Evolutionary conservation across 2,329 filamentous ascomycete species (phyloP).

Genomic region (Neopestalotiopsis sp.): DNA sequence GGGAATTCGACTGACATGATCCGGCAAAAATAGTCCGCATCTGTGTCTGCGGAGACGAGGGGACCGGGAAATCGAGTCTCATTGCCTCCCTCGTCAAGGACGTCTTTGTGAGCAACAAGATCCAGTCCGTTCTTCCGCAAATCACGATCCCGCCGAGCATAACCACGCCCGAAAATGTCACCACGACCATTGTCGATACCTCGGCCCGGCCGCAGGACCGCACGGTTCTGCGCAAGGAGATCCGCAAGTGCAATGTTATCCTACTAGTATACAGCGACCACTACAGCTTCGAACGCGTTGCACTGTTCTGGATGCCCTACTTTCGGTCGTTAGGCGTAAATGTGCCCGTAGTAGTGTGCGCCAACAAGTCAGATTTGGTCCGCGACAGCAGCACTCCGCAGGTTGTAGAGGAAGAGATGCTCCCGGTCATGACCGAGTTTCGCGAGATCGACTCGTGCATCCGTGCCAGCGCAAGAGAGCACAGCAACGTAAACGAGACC

Average conservation of each 20-base stretch:
- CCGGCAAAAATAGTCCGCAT: slow-evolving; percentile 71
- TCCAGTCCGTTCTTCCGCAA: slow-evolving; percentile 90
- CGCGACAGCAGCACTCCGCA: slow-evolving; percentile 78
- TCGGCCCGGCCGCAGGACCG: slow-evolving; percentile 94
- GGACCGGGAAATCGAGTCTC: slow-evolving; percentile 90
- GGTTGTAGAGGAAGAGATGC: slow-evolving; percentile 94
- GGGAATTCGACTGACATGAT: not conserved
- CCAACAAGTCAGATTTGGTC: slow-evolving; percentile 94
- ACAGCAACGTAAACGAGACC: slow-evolving; percentile 92
- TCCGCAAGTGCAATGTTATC: slow-evolving; percentile 96
- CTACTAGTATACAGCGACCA: slow-evolving; percentile 97
- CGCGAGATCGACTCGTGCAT: slow-evolving; percentile 99
- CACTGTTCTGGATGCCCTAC: slow-evolving; percentile 98
- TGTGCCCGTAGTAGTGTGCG: slow-evolving; percentile 93
- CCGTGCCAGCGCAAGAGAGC: slow-evolving; percentile 87
- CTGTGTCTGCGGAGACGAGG: slow-evolving; percentile 95
- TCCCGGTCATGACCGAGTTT: slow-evolving; percentile 97
- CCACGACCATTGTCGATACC: slow-evolving; percentile 96
- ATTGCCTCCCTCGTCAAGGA: slow-evolving; percentile 97
- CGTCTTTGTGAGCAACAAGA: slow-evolving; percentile 93
- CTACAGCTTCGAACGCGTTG: slow-evolving; percentile 97
- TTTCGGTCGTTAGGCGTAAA: slow-evolving; percentile 98
- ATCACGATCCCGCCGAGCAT: slow-evolving; percentile 94
- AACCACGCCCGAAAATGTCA: slow-evolving; percentile 94
- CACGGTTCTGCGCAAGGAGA: slow-evolving; percentile 87